These are phyloP conservation scores for Metschnikowia proteae DNA, from an alignment of 805 yeast genomes.

Conservation along the genomic window DNA sequence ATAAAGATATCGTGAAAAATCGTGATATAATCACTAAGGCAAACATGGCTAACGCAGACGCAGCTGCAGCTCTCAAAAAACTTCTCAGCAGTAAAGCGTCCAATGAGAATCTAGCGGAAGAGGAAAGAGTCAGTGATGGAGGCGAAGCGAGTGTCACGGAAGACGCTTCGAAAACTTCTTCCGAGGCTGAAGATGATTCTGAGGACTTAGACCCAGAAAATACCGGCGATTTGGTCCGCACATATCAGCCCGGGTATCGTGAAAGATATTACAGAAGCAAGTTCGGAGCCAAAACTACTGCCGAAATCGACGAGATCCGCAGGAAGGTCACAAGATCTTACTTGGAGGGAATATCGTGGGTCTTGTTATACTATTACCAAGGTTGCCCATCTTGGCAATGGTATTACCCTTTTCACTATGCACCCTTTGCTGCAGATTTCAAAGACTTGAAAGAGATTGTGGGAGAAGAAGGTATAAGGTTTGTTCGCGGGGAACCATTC, in stretches of 20 bases:
- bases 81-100: constrained; percentile 29
- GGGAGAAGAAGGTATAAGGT: constrained; percentile 46
- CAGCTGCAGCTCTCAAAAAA: constrained; percentile 56
- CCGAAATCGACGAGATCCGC: constrained; percentile 50
- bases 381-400: constrained; percentile 99
- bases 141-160: neutral
- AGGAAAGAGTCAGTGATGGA: constrained; percentile 17
- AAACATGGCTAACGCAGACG: constrained; percentile 63
- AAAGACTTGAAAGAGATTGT: constrained; percentile 46
- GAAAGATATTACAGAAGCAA: constrained; percentile 77
- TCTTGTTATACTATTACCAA: constrained; percentile 85
- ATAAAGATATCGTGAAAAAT: constrained; percentile 66
- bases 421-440: constrained; percentile 94
- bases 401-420: constrained; percentile 96
- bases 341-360: constrained; percentile 98
- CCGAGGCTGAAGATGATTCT: constrained; percentile 8
- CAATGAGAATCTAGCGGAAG: constrained; percentile 24
- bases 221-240: constrained; percentile 44
- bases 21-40: constrained; percentile 63
- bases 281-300: constrained; percentile 55
- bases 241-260: constrained; percentile 86
- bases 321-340: constrained; percentile 65
- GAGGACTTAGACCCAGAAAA: constrained; percentile 34
- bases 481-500: constrained; percentile 73
- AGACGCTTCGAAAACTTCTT: constrained; percentile 28